Percentiles rank a stretch among this genome's conserved stretches.
phyloP scores from a whole-genome alignment of 1,139 yeast species.

The Candida dubliniensis region DNA sequence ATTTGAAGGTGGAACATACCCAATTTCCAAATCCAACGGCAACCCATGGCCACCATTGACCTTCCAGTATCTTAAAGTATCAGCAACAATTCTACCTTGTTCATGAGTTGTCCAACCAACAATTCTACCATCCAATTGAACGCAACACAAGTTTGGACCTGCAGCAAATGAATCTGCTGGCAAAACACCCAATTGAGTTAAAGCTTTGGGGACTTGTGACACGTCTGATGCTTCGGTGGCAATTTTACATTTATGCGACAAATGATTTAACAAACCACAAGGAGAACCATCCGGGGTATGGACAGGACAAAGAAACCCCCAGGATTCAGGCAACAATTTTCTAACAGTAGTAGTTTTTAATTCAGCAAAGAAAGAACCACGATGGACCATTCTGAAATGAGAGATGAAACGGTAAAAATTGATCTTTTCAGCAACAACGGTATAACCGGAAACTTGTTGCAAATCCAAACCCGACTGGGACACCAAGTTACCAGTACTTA shows the following conservation, averaged over 20 bases:
- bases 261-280: constrained; percentile 95
- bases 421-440: constrained; percentile 98
- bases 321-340: constrained; percentile 92
- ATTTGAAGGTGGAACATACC: constrained; percentile 90
- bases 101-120: constrained; percentile 94
- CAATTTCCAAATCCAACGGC: constrained; percentile 87
- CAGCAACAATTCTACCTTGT: constrained; percentile 84
- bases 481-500: constrained; percentile 95
- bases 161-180: constrained; percentile 79
- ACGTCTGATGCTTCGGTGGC: constrained; percentile 78
- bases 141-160: constrained; percentile 85
- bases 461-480: constrained; percentile 96
- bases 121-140: constrained; percentile 89
- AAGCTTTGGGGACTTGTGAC: constrained; percentile 62
- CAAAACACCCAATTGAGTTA: constrained; percentile 77
- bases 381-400: constrained; percentile 98
- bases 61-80: constrained; percentile 90
- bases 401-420: constrained; percentile 95
- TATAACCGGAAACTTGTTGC: constrained; percentile 97
- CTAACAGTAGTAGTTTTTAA: constrained; percentile 96
- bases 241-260: constrained; percentile 90
- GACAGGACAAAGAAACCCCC: constrained; percentile 99
- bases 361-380: constrained; percentile 99
- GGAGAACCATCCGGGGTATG: constrained; percentile 99
- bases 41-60: constrained; percentile 75